phyloP scores from a whole-genome alignment of 2,329 filamentous ascomycete species.

The Hypocrella siamensis region DNA sequence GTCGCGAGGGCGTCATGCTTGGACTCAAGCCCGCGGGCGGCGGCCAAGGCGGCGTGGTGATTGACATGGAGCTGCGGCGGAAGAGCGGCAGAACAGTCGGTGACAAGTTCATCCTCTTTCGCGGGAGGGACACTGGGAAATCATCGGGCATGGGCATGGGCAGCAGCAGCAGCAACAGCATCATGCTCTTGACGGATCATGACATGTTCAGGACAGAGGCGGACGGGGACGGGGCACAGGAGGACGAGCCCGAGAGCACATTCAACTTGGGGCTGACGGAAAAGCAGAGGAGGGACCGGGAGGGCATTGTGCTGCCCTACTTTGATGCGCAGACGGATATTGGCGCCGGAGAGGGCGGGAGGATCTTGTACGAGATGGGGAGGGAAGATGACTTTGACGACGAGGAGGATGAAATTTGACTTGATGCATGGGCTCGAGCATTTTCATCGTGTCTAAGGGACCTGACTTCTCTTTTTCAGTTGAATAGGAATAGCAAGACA shows the following conservation, averaged over 20 bases:
- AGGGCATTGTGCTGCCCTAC: slow-evolving; percentile 84
- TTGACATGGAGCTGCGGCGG: slow-evolving; percentile 75
- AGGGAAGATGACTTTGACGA: slow-evolving; percentile 94
- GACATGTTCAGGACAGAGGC: slow-evolving; percentile 40
- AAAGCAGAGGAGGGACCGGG: slow-evolving; percentile 72
- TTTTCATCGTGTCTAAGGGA: too few relatives aligned
- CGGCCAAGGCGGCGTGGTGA: slow-evolving; percentile 37
- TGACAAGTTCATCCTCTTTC: slow-evolving; percentile 45
- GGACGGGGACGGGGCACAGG: slow-evolving; percentile 25
- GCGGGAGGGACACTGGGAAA: not conserved
- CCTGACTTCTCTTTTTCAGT: too few relatives aligned
- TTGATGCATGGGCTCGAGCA: too few relatives aligned
- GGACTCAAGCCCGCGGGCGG: slow-evolving; percentile 33
- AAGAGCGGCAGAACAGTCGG: slow-evolving; percentile 64
- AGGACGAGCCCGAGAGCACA: slow-evolving; percentile 52
- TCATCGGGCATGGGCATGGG: slow-evolving; percentile 10
- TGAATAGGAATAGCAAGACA: too few relatives aligned
- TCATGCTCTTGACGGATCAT: slow-evolving; percentile 61
- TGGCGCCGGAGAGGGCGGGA: slow-evolving; percentile 68
- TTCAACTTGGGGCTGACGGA: slow-evolving; percentile 82
- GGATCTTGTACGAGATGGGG: slow-evolving; percentile 95
- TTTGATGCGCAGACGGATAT: slow-evolving; percentile 85
- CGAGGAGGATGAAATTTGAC: slow-evolving; percentile 76
- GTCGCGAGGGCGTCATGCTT: slow-evolving; percentile 62
- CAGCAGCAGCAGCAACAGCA: too few relatives aligned